Percentiles rank a stretch among this genome's conserved stretches.
Conservation (phyloP, 495 filamentous ascomycete genomes). For the Neurospora sp. region DNA sequence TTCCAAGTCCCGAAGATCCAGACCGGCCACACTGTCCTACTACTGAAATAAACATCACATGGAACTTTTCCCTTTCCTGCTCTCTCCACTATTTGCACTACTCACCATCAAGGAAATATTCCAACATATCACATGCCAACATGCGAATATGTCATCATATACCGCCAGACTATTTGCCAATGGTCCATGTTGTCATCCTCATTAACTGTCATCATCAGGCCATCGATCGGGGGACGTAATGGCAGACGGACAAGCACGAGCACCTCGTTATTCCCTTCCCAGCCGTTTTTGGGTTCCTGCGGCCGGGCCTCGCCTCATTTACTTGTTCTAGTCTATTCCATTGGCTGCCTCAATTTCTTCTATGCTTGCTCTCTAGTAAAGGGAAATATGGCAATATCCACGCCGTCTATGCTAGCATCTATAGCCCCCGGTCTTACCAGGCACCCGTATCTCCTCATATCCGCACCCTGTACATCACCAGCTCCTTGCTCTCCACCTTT, state of each 20-base stretch:
- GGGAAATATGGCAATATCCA: not conserved
- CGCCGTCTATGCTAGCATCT: not conserved
- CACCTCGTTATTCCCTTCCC: not conserved
- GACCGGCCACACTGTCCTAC: not conserved
- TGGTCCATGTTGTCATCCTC: not conserved
- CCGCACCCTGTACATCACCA: not conserved
- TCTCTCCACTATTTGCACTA: not conserved
- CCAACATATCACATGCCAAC: not conserved
- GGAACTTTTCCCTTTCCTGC: not conserved
- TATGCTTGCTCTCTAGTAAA: not conserved
- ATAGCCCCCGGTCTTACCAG: not conserved
- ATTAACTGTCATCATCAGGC: not conserved
- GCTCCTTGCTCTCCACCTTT: not conserved
- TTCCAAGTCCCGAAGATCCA: not conserved
- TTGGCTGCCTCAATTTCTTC: not conserved
- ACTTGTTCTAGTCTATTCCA: not conserved
- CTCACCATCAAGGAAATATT: not conserved
- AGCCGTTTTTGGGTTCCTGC: not conserved
- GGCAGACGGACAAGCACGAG: slow-evolving; percentile 7
- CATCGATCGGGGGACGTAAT: slow-evolving; percentile 4
- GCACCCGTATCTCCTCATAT: not conserved
- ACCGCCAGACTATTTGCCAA: not conserved
- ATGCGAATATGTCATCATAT: not conserved
- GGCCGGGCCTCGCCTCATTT: not conserved
- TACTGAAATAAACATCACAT: not conserved